Evolutionary conservation across 176 grass and related monocot species (phyloP), one percentile per base, ranked within the genome.

Genomic region (Dactylis glomerata): DNA sequence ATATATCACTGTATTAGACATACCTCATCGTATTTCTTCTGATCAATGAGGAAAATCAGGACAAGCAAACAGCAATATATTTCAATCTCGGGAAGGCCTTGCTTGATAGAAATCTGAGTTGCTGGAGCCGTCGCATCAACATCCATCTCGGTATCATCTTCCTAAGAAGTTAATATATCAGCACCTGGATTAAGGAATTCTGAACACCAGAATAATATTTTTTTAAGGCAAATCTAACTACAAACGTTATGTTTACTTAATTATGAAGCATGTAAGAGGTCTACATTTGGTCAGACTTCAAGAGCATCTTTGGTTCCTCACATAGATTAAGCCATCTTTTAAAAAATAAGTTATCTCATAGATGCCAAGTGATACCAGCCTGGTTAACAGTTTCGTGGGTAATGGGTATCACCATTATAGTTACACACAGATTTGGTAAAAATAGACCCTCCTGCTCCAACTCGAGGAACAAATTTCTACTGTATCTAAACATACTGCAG

Each of bases 41-140:
- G 55, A 59, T 95, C 83, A 78, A 98, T 89, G 28, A 95, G 91
- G 77, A 92, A 98, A 82, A 93, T 92, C 33, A 95, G 75, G 41
- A 98, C 91, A 76, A 95, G 86, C 67, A 97, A 77, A 83, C 89
- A 93, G 73, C 95, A 95, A 40, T 98, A 98, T 66, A 93, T 93
- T 85, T 98, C 89, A 84, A 94, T 85, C 77, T 98, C 93, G 15
- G 86, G 86, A 26, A 95, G 73, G 14, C 87, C 64, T 73, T 91
- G 91, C 61, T 95, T 98, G 40, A 69, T 77, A 37, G 83, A 77
- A 87, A 86, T 30, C 88, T 92, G 93, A 81, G n/a, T 42, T 28
- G 61, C 8, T 84, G 81, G 77, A 84, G 75, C 61, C n/a, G 80
- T 47, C 4, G 61, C 36, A 82, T 97, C 95, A 83, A 94, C 75